Evolutionary conservation across 495 filamentous ascomycete species (phyloP).

Genomic region (Aspergillus panamensis): DNA sequence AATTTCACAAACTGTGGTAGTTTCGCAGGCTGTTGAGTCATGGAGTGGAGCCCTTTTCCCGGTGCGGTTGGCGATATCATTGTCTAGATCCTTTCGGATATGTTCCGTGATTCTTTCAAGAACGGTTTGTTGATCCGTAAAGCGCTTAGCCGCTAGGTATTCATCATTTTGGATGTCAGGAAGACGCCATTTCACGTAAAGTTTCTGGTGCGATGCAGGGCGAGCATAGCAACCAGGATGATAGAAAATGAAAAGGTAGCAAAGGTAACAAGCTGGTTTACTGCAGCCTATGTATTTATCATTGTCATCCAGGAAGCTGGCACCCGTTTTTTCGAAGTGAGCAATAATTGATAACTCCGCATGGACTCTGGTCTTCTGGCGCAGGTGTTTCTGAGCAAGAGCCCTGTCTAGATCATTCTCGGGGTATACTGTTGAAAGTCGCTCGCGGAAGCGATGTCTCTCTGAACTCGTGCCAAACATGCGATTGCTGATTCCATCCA

Average conservation of each 20-base stretch:
- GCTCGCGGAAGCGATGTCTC: neutral
- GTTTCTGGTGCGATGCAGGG: slow-evolving; percentile 24
- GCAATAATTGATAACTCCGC: slow-evolving; percentile 15
- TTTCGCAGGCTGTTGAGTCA: neutral
- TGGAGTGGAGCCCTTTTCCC: neutral
- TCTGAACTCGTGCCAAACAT: neutral
- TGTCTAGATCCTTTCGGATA: neutral
- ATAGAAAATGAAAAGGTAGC: slow-evolving; percentile 25
- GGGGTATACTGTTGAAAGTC: slow-evolving; percentile 1
- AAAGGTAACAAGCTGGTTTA: slow-evolving; percentile 32
- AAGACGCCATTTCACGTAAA: slow-evolving; percentile 27
- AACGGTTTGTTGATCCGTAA: neutral
- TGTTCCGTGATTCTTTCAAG: neutral
- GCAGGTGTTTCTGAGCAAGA: neutral
- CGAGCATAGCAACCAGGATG: slow-evolving; percentile 25
- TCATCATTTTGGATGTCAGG: slow-evolving; percentile 17
- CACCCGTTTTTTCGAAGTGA: slow-evolving; percentile 11
- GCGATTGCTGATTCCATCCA: slow-evolving; percentile 2
- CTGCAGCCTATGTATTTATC: slow-evolving; percentile 30
- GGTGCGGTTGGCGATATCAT: neutral
- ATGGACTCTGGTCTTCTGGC: slow-evolving; percentile 15
- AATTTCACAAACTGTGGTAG: neutral
- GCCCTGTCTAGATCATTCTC: slow-evolving; percentile 1
- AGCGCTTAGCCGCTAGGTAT: neutral
- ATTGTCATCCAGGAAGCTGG: slow-evolving; percentile 17